Evolutionary conservation across 495 filamentous ascomycete genomes (phyloP).

Genomic region (Cudoniella acicularis): DNA sequence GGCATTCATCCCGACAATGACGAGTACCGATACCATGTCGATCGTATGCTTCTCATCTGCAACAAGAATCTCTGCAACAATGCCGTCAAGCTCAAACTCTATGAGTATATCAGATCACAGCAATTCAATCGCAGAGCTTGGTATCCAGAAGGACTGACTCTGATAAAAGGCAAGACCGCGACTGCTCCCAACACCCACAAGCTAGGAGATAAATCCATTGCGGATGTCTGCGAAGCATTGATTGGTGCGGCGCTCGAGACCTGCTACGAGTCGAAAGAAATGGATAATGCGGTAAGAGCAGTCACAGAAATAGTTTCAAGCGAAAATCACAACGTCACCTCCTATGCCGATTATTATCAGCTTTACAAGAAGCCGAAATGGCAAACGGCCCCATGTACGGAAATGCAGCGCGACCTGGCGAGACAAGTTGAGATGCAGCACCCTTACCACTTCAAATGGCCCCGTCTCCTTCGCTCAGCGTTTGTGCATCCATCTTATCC

Average conservation of each 20-base stretch:
- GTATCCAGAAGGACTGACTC: slow-evolving; percentile 72
- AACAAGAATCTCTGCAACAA: slow-evolving; percentile 84
- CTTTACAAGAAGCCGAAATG: slow-evolving; percentile 71
- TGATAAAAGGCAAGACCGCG: slow-evolving; percentile 49
- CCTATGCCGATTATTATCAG: slow-evolving; percentile 68
- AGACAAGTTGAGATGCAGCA: slow-evolving; percentile 60
- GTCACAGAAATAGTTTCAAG: slow-evolving; percentile 72
- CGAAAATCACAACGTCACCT: slow-evolving; percentile 60
- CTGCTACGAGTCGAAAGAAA: slow-evolving; percentile 48
- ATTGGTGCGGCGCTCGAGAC: slow-evolving; percentile 86
- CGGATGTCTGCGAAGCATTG: slow-evolving; percentile 95
- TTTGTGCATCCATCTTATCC: slow-evolving; percentile 87
- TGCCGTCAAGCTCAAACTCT: slow-evolving; percentile 63
- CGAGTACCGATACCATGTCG: slow-evolving; percentile 86
- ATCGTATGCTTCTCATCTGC: slow-evolving; percentile 87
- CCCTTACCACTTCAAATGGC: slow-evolving; percentile 77
- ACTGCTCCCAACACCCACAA: slow-evolving; percentile 47
- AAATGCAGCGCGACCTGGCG: slow-evolving; percentile 63
- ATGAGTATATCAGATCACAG: slow-evolving; percentile 75
- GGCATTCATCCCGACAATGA: slow-evolving; percentile 69
- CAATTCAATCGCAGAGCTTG: slow-evolving; percentile 75
- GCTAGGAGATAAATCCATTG: slow-evolving; percentile 85
- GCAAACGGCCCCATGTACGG: slow-evolving; percentile 55
- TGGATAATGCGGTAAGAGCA: slow-evolving; percentile 79
- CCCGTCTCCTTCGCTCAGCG: slow-evolving; percentile 74